A percentile compares a stretch with the other conserved stretches of the same genome.
phyloP scores from a whole-genome alignment of 2,329 filamentous ascomycete species.

The Penicillium italicum region DNA sequence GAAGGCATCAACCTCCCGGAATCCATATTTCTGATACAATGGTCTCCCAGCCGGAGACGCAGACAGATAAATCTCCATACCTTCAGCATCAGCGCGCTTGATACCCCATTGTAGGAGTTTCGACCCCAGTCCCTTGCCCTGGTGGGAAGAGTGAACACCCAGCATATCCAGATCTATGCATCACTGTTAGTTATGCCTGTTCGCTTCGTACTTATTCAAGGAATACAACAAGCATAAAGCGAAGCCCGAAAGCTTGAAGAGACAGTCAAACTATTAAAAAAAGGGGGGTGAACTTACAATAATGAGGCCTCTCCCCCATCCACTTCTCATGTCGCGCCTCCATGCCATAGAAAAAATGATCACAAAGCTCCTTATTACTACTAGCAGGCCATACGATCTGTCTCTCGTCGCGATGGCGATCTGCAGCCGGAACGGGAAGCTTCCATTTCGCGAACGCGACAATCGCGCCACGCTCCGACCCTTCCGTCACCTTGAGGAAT shows the following conservation, averaged over 20 bases:
- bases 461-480: conserved; percentile 6
- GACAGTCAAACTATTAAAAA: background rate
- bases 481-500: conserved; percentile 14
- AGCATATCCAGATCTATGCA: conserved; percentile 25
- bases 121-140: conserved; percentile 24
- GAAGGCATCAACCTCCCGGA: conserved; percentile 24
- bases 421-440: conserved; percentile 9
- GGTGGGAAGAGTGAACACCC: conserved; percentile 23
- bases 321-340: conserved; percentile 8
- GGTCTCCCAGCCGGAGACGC: conserved; percentile 34
- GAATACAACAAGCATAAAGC: background rate
- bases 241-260: background rate
- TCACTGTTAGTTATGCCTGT: conserved; percentile 1
- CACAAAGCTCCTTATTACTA: conserved; percentile 20
- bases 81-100: conserved; percentile 34
- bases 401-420: conserved; percentile 8
- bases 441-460: conserved; percentile 28
- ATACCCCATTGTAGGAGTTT: conserved; percentile 38
- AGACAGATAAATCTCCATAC: conserved; percentile 37
- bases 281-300: too few species aligned
- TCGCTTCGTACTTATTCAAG: background rate
- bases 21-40: conserved; percentile 42
- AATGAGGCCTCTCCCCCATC: conserved; percentile 24
- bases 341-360: conserved; percentile 22
- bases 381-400: conserved; percentile 14